Evolutionary conservation across 192 early-diverging fungal genomes (phyloP).

Genomic region (Entomortierella parvispora): DNA sequence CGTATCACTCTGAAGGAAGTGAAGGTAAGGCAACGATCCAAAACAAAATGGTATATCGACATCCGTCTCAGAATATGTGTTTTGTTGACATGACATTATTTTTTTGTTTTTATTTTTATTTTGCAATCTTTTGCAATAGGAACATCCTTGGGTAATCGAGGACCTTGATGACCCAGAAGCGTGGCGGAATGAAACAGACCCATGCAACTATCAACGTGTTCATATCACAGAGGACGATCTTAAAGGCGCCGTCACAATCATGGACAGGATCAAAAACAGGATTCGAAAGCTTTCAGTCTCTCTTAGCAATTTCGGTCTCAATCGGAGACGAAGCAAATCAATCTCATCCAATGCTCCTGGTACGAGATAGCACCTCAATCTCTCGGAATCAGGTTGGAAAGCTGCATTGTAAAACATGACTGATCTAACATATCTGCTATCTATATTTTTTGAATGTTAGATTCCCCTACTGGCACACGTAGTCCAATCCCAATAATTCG

Average conservation of each 20-base stretch:
- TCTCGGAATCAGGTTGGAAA: too few species aligned
- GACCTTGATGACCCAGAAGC: slow-evolving; percentile 70
- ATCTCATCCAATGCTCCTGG: slow-evolving; percentile 36
- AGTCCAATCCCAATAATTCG: slow-evolving; percentile 45
- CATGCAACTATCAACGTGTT: slow-evolving; percentile 70
- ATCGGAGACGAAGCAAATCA: slow-evolving; percentile 42
- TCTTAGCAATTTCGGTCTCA: slow-evolving; percentile 49
- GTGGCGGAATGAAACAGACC: slow-evolving; percentile 87
- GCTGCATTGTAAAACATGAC: too few species aligned
- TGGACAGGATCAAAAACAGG: slow-evolving; percentile 61
- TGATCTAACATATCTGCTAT: background rate
- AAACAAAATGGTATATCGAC: background rate
- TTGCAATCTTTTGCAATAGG: slow-evolving; percentile 36
- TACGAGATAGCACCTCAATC: background rate
- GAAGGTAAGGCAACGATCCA: slow-evolving; percentile 56
- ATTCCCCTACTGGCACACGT: slow-evolving; percentile 22
- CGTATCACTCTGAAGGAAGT: slow-evolving; percentile 90
- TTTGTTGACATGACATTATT: background rate
- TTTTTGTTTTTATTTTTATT: background rate
- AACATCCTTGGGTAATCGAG: slow-evolving; percentile 89
- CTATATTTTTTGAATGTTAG: background rate
- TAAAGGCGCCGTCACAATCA: slow-evolving; percentile 69
- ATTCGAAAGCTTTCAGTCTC: slow-evolving; percentile 58
- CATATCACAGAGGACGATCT: slow-evolving; percentile 88
- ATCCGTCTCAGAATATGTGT: background rate